Conservation (phyloP, 1,284 basidiomycete species). For the Trametes polyzona region DNA sequence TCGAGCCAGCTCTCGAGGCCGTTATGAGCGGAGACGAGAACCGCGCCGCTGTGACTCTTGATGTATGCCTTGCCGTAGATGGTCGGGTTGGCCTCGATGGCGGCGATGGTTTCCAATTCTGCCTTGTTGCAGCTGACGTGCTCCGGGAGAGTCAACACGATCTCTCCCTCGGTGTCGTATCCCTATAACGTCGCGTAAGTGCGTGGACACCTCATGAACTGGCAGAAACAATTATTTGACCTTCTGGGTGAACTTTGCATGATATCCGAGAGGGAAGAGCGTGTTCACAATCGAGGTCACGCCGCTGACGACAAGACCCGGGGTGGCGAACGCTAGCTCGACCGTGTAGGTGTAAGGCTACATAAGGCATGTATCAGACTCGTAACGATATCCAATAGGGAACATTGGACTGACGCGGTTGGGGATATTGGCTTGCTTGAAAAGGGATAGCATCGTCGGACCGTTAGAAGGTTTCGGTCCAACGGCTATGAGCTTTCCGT, state of each 20-base stretch:
- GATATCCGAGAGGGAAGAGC: constrained; percentile 4
- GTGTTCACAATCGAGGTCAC: background rate
- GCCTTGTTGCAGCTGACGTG: constrained; percentile 7
- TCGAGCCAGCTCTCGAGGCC: constrained; percentile 5
- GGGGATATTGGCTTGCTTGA: no score
- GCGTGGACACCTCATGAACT: no score
- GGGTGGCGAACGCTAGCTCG: constrained; percentile 10
- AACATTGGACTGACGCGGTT: no score
- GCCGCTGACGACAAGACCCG: background rate
- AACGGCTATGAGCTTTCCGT: no score
- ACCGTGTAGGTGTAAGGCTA: constrained; percentile 3
- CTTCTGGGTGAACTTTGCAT: constrained; percentile 6
- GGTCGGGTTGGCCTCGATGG: background rate
- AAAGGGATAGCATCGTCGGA: no score
- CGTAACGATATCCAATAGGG: no score
- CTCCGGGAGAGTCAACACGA: constrained; percentile 4
- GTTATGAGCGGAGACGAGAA: background rate
- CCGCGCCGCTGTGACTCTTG: constrained; percentile 7
- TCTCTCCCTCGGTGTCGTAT: constrained; percentile 1
- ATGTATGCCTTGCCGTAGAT: constrained; percentile 4
- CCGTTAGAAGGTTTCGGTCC: no score
- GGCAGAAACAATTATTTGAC: background rate
- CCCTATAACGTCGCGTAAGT: constrained; percentile 5
- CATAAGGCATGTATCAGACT: no score
- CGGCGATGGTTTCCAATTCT: constrained; percentile 5